Evolutionary conservation across 106 monocot genomes (phyloP).

Genomic region (Acanthochlamys bracteata): DNA sequence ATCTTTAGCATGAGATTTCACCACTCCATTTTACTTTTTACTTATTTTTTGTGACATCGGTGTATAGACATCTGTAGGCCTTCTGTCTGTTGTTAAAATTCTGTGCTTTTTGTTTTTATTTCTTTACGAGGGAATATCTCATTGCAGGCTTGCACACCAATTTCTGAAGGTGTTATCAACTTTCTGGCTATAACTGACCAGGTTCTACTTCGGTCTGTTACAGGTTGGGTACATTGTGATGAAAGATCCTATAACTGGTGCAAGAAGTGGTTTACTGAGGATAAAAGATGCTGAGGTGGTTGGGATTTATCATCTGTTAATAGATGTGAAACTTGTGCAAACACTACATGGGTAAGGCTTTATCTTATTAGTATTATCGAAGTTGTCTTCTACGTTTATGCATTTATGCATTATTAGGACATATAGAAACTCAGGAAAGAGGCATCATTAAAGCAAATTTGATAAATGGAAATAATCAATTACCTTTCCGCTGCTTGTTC

Average conservation of each 20-base stretch:
- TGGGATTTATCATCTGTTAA: slow-evolving; percentile 67
- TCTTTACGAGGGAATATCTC: background rate
- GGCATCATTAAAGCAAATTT: no score
- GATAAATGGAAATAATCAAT: no score
- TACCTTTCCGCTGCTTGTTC: no score
- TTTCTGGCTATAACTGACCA: no score
- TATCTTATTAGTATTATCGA: no score
- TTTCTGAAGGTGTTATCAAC: no score
- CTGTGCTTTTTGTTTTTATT: background rate
- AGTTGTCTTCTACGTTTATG: no score
- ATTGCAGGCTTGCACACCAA: no score
- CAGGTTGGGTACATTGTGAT: slow-evolving; percentile 89
- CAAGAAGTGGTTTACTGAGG: slow-evolving; percentile 51
- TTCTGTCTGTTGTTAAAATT: background rate
- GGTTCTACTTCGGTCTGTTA: background rate
- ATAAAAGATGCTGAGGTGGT: slow-evolving; percentile 60
- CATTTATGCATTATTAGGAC: no score
- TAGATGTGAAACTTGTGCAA: slow-evolving; percentile 53
- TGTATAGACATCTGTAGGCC: background rate
- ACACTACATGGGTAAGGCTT: slow-evolving; percentile 65
- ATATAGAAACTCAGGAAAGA: no score
- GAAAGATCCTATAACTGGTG: slow-evolving; percentile 56
- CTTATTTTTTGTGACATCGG: no score
- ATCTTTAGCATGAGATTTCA: background rate
- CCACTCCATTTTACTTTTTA: no score